Percentiles rank a stretch among this genome's conserved stretches.
Evolutionary conservation across 108 stramenopile genomes (phyloP).

Genomic region (Fragilaria crotonensis): DNA sequence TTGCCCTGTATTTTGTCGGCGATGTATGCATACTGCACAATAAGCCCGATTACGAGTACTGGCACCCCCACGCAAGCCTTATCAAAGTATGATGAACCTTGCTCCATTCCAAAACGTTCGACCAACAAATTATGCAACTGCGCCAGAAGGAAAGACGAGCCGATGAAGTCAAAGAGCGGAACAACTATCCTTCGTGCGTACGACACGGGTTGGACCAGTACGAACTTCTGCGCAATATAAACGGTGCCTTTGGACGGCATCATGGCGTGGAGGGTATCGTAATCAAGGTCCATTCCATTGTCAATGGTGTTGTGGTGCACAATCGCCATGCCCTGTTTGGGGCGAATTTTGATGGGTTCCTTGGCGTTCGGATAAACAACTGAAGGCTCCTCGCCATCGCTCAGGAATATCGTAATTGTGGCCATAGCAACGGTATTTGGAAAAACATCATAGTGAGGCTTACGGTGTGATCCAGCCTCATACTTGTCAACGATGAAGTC

Average conservation of each 20-base stretch:
- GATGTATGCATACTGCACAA: slow-evolving; percentile 10
- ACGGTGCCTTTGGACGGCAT: slow-evolving; percentile 26
- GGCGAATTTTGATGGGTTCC: slow-evolving; percentile 51
- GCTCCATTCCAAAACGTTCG: slow-evolving; percentile 66
- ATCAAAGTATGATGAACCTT: slow-evolving; percentile 60
- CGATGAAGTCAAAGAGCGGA: slow-evolving; percentile 64
- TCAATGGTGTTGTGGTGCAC: slow-evolving; percentile 84
- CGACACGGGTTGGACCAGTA: slow-evolving; percentile 54
- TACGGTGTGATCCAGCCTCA: slow-evolving; percentile 44
- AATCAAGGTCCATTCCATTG: slow-evolving; percentile 48
- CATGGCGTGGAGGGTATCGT: slow-evolving; percentile 56
- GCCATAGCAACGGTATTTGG: slow-evolving; percentile 40
- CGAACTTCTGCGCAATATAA: slow-evolving; percentile 79
- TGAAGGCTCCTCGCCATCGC: slow-evolving; percentile 8
- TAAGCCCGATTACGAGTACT: slow-evolving; percentile 28
- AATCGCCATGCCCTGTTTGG: slow-evolving; percentile 71
- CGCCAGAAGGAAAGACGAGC: slow-evolving; percentile 34
- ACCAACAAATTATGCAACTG: slow-evolving; percentile 41
- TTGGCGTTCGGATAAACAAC: slow-evolving; percentile 9
- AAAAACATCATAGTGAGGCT: slow-evolving; percentile 57
- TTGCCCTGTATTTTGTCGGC: background rate
- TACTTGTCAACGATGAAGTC: slow-evolving; percentile 74
- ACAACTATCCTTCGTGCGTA: slow-evolving; percentile 52
- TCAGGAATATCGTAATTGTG: slow-evolving; percentile 74
- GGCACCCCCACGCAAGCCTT: slow-evolving; percentile 65